These are phyloP conservation scores for Saturnispora ahearnii DNA, from an alignment of 805 yeast species.

Conservation along the genomic window DNA sequence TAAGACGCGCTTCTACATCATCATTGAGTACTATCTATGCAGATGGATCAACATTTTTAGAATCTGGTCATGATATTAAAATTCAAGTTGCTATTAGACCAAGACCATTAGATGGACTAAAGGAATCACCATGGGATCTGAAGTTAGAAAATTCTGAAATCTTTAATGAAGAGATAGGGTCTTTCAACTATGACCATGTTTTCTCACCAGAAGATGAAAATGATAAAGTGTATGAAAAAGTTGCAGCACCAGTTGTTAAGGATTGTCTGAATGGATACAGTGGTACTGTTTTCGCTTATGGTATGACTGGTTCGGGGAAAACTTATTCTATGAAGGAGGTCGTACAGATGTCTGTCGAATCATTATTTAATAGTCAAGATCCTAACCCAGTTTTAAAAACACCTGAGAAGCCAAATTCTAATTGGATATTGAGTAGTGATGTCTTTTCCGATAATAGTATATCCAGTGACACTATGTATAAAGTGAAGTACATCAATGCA, in stretches of 20 bases:
- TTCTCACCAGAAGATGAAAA: constrained; percentile 51
- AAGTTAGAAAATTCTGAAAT: constrained; percentile 38
- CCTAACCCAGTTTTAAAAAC: not conserved
- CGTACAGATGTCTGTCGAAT: constrained; percentile 56
- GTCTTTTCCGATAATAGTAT: not conserved
- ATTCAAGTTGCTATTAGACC: constrained; percentile 74
- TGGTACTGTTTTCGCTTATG: constrained; percentile 88
- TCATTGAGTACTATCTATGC: constrained; percentile 6
- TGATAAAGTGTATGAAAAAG: constrained; percentile 46
- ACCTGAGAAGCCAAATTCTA: constrained; percentile 3
- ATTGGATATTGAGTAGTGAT: constrained; percentile 8
- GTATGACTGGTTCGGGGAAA: constrained; percentile 92
- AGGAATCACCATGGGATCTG: constrained; percentile 31
- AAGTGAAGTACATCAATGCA: constrained; percentile 38
- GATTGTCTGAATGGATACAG: constrained; percentile 67
- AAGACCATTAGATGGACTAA: constrained; percentile 40
- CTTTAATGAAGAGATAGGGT: constrained; percentile 46
- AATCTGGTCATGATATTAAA: not conserved
- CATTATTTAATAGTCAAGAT: constrained; percentile 41
- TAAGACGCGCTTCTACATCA: constrained; percentile 10
- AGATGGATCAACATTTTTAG: not conserved
- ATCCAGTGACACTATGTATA: constrained; percentile 13
- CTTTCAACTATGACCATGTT: constrained; percentile 71
- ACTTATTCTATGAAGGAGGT: constrained; percentile 83
- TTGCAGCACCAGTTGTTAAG: constrained; percentile 44